Evolutionary conservation across 2,329 filamentous ascomycete species (phyloP).

Genomic region (Fusarium napiforme): DNA sequence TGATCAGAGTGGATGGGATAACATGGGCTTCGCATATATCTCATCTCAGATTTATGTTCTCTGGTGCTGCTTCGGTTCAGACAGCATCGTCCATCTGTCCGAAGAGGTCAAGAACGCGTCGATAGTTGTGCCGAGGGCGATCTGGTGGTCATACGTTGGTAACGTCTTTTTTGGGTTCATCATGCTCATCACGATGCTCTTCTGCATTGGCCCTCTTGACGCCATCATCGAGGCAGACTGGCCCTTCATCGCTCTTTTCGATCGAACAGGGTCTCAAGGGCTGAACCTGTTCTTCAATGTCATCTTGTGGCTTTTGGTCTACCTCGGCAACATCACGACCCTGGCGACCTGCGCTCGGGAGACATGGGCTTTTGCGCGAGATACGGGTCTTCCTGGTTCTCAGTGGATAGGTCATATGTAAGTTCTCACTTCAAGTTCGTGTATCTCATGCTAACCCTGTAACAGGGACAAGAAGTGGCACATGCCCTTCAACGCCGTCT

Average conservation of each 20-base stretch:
- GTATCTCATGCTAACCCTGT: not conserved
- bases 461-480: constrained; percentile 25
- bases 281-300: constrained; percentile 27
- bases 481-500: constrained; percentile 26
- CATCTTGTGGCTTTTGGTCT: constrained; percentile 20
- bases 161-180: constrained; percentile 24
- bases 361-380: constrained; percentile 23
- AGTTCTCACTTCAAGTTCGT: accelerated
- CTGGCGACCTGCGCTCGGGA: constrained; percentile 28
- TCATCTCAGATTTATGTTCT: constrained; percentile 25
- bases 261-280: constrained; percentile 8
- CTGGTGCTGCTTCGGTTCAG: constrained; percentile 29
- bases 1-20: constrained; percentile 25
- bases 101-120: constrained; percentile 29
- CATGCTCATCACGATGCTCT: constrained; percentile 31
- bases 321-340: constrained; percentile 22
- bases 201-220: constrained; percentile 26
- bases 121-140: not conserved
- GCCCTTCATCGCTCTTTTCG: constrained; percentile 18
- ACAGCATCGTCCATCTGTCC: constrained; percentile 19
- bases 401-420: constrained; percentile 25
- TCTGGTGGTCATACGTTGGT: constrained; percentile 22
- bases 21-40: constrained; percentile 29
- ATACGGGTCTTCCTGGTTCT: constrained; percentile 19
- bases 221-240: constrained; percentile 9